Evolutionary conservation across 2,329 filamentous ascomycete genomes (phyloP).

Genomic region (Clonostachys rosea): DNA sequence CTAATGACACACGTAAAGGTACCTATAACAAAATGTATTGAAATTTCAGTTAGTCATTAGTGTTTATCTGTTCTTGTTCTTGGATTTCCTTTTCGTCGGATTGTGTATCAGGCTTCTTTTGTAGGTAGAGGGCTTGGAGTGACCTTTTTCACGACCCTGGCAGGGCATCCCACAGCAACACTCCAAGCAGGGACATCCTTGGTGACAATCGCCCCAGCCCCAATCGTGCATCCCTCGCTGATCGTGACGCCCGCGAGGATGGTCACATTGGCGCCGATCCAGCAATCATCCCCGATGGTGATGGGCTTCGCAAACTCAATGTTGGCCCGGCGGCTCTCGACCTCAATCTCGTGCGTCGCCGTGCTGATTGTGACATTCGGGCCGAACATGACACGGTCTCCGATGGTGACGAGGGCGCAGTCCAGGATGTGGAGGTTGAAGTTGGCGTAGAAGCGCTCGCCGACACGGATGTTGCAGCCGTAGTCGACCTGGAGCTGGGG

Average conservation of each 20-base stretch:
- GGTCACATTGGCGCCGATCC: slow-evolving; percentile 44
- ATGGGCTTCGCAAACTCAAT: slow-evolving; percentile 40
- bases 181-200: slow-evolving; percentile 41
- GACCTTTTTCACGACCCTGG: slow-evolving; percentile 41
- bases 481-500: slow-evolving; percentile 57
- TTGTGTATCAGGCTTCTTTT: too few species aligned
- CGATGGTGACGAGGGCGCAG: slow-evolving; percentile 65
- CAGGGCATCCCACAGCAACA: slow-evolving; percentile 42
- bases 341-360: slow-evolving; percentile 67
- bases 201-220: slow-evolving; percentile 45
- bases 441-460: slow-evolving; percentile 54
- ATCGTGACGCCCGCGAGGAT: slow-evolving; percentile 49
- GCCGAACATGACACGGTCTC: slow-evolving; percentile 66
- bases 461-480: slow-evolving; percentile 54
- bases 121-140: slow-evolving; percentile 14
- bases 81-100: too few species aligned
- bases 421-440: slow-evolving; percentile 62
- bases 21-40: too few species aligned
- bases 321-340: slow-evolving; percentile 37
- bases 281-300: slow-evolving; percentile 47
- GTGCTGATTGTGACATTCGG: slow-evolving; percentile 68
- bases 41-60: too few species aligned
- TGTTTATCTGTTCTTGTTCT: too few species aligned
- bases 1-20: too few species aligned
- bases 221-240: slow-evolving; percentile 45